Base-by-base conservation (phyloP, 2,329 filamentous ascomycete genomes). In the Didymella pomorum region DNA sequence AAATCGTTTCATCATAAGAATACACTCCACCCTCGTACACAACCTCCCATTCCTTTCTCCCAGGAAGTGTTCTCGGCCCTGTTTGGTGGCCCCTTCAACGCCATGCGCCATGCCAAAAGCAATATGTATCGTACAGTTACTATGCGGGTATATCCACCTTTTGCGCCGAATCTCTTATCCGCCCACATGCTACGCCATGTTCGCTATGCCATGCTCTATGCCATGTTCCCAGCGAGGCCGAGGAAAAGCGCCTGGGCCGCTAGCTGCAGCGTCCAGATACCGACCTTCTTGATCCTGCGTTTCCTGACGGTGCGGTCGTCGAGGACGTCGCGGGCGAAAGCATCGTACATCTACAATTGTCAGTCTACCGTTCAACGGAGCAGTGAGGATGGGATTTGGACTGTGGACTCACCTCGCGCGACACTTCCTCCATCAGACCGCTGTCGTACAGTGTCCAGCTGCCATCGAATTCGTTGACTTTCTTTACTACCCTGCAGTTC, bases 391-490 rank as follows among this genome's bases (percentile, higher is more conserved):
- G 31, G 12, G 3, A 16, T 33, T 4, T 11, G 31, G 14, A 3
- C 10, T 16, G 29, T 14, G 29, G 29, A 12, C 66, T 49, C 75
- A 86, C 85, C 77, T 97, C 95, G 64, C 90, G 92, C 7, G 91
- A 94, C 61, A 96, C 81, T 78, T 99, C 95, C 71, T 96, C 92
- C 89, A 98, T 92, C 52, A 99, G 81, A 1, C 93, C 93, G 70
- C 91, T 95, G 77, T 99, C 95, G 74, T 91, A 98, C 26, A 96
- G 84, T 3, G 93, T 94, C 95, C 95, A 98, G 67, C 90, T 91
- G 31, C 95, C 95, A 75, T 98, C 92, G 71, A 99, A 99, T 75
- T 99, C 95, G 58, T 85, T 85, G 18, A 88, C 85, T 7, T 88
- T 87, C 81, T 99, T 99, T 64, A 98, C 92, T 47, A 99, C 91